Percentiles rank a stretch among this genome's conserved stretches.
Evolutionary conservation across 2,329 filamentous ascomycete genomes (phyloP).

Genomic region (Gnomoniopsis smithogilvyi): DNA sequence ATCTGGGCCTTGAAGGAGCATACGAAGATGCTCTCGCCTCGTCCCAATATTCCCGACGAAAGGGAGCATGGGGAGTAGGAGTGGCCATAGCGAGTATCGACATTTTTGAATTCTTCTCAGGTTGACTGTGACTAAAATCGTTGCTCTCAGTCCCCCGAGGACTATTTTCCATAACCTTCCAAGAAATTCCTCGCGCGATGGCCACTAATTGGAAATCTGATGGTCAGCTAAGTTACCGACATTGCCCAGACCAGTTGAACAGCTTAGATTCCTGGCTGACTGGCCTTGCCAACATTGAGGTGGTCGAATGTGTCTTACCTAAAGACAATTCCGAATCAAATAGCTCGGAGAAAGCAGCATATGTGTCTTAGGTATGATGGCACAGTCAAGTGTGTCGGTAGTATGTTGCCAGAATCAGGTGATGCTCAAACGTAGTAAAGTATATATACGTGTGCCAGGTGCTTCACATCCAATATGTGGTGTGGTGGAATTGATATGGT

Average conservation of each 20-base stretch:
- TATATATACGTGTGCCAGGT: neutral
- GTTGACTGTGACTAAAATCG: constrained; percentile 25
- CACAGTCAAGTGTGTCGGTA: neutral
- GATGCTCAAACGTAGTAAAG: neutral
- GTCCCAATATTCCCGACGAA: constrained; percentile 40
- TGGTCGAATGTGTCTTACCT: constrained; percentile 14
- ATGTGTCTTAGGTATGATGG: neutral
- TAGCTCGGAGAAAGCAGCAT: neutral
- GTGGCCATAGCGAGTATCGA: constrained; percentile 47
- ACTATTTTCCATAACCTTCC: constrained; percentile 39
- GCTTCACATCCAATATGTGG: neutral
- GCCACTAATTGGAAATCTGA: constrained; percentile 2
- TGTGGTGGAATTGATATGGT: neutral
- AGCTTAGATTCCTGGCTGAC: neutral
- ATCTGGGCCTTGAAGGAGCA: constrained; percentile 29
- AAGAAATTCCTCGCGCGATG: neutral
- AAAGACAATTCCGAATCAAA: constrained; percentile 4
- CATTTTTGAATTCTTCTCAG: constrained; percentile 37
- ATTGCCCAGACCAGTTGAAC: neutral
- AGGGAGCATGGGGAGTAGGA: constrained; percentile 37
- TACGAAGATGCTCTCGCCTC: constrained; percentile 32
- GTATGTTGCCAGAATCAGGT: neutral
- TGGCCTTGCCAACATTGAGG: neutral
- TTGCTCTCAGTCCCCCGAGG: constrained; percentile 28
- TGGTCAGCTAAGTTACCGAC: constrained; percentile 14